Percentiles rank a stretch among this genome's conserved stretches.
Conservation (phyloP, 805 yeast genomes). For the Saccharomyces paradoxus region DNA sequence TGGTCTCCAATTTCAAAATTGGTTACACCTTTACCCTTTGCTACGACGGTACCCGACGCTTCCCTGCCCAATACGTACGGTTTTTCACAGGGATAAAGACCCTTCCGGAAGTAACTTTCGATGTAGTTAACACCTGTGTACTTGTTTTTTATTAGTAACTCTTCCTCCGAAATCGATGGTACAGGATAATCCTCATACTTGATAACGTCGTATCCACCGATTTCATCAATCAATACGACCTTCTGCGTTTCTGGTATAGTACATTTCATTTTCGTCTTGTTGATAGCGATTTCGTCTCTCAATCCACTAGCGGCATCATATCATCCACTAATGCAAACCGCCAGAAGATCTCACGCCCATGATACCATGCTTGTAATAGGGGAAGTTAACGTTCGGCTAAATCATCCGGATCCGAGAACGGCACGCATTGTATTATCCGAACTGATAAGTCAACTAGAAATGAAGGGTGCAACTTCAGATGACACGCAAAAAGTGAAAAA, state of each 20-base stretch:
- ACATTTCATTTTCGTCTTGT: neutral
- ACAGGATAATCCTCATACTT: constrained; percentile 50
- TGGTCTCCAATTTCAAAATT: constrained; percentile 59
- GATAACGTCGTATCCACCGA: constrained; percentile 47
- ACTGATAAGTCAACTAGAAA: neutral
- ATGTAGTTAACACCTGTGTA: constrained; percentile 78
- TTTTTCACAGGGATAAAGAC: constrained; percentile 52
- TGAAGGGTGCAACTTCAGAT: neutral
- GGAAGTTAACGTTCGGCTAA: neutral
- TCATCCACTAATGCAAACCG: too few relatives aligned
- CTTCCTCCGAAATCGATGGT: constrained; percentile 47
- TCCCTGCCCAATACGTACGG: constrained; percentile 71
- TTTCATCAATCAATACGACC: constrained; percentile 44
- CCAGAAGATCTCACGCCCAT: neutral
- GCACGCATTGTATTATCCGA: neutral
- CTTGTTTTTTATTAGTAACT: constrained; percentile 62
- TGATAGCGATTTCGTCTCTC: too few relatives aligned
- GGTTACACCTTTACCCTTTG: constrained; percentile 51
- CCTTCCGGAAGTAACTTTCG: constrained; percentile 75
- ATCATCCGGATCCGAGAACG: neutral
- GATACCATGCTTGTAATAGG: neutral
- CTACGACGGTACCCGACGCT: constrained; percentile 62
- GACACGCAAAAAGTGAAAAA: neutral
- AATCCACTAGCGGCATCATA: too few relatives aligned
- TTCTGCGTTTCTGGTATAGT: constrained; percentile 48